Evolutionary conservation across 768 basidiomycete genomes (phyloP).

Genomic region (Boletales sp.): DNA sequence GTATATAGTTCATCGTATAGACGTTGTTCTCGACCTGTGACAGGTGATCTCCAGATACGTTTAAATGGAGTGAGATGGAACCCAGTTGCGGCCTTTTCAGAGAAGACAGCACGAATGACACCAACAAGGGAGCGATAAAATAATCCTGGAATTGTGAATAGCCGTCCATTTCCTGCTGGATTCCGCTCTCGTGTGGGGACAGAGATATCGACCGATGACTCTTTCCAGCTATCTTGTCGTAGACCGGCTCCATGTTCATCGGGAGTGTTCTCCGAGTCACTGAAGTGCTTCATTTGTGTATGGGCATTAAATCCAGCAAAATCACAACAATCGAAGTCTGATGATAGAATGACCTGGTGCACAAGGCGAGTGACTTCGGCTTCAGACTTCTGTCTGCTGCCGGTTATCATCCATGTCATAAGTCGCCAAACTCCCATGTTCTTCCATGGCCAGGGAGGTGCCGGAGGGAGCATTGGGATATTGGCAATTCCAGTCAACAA

Average conservation of each 20-base stretch:
- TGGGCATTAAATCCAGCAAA: no score
- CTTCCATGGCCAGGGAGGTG: background rate
- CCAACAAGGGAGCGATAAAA: slow-evolving; percentile 18
- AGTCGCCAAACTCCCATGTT: background rate
- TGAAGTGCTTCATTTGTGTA: no score
- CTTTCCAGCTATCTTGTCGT: slow-evolving; percentile 5
- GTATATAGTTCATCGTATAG: slow-evolving; percentile 25
- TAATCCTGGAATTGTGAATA: slow-evolving; percentile 27
- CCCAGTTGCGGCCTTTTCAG: slow-evolving; percentile 2
- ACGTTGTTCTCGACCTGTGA: slow-evolving; percentile 5
- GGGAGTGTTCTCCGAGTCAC: no score
- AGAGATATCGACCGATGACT: slow-evolving; percentile 17
- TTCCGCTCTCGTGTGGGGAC: slow-evolving; percentile 28
- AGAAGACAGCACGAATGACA: slow-evolving; percentile 9
- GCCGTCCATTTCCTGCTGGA: slow-evolving; percentile 7
- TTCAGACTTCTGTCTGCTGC: background rate
- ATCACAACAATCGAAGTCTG: no score
- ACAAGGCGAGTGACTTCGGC: background rate
- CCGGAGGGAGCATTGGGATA: no score
- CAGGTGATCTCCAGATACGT: slow-evolving; percentile 13
- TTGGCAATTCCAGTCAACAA: no score
- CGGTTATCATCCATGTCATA: background rate
- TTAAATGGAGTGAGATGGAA: slow-evolving; percentile 28
- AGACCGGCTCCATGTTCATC: no score
- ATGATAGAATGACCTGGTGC: no score